Percentiles rank a stretch among this genome's conserved stretches.
Conservation (phyloP, 2,329 filamentous ascomycete species). For the Fonsecaea nubica region DNA sequence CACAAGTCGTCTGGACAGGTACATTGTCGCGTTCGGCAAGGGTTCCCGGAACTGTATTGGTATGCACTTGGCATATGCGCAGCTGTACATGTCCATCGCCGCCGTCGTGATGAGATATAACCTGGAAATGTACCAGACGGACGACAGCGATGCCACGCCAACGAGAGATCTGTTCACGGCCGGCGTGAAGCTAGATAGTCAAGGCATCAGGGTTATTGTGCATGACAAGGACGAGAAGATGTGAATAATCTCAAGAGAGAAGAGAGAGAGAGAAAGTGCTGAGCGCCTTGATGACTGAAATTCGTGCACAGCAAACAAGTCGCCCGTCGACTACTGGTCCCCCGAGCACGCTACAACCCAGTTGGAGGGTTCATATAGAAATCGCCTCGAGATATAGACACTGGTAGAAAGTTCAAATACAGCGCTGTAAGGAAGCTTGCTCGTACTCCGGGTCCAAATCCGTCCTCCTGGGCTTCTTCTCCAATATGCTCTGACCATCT, state of each 20-base stretch:
- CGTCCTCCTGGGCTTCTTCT: too few species aligned
- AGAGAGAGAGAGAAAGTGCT: not conserved
- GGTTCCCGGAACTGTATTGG: conserved; percentile 47
- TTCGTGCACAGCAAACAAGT: not conserved
- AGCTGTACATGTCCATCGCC: conserved; percentile 42
- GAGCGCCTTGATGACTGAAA: not conserved
- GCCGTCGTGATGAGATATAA: conserved; percentile 38
- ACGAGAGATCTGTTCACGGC: conserved; percentile 36
- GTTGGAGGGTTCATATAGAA: not conserved
- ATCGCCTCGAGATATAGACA: not conserved
- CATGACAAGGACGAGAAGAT: conserved; percentile 31
- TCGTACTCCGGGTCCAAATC: not conserved
- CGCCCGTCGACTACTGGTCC: not conserved
- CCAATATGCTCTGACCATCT: not conserved
- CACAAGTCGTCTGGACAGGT: conserved; percentile 40
- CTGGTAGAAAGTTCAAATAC: not conserved
- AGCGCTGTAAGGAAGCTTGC: not conserved
- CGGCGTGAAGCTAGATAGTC: conserved; percentile 40
- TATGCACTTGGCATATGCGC: conserved; percentile 43
- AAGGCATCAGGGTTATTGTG: conserved; percentile 40
- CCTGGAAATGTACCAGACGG: conserved; percentile 38
- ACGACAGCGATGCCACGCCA: conserved; percentile 34
- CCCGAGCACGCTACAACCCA: not conserved
- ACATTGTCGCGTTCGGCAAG: conserved; percentile 49
- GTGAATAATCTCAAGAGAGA: not conserved